phyloP scores from a whole-genome alignment of 176 grass and related monocot species.

The Rhipidocladum racemiflorum region DNA sequence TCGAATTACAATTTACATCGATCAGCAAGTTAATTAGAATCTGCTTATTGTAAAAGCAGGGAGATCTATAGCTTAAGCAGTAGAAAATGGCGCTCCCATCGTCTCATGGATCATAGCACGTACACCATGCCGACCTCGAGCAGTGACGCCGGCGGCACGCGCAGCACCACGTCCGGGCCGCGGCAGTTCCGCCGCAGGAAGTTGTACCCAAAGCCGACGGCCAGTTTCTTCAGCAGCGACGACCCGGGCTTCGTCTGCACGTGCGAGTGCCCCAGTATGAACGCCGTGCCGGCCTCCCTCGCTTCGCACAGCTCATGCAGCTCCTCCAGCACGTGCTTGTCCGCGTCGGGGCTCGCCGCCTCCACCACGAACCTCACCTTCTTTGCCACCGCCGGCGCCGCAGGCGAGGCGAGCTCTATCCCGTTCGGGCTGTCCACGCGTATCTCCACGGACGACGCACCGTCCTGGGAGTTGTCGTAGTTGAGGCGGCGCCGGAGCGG shows the following conservation, averaged over 20 bases:
- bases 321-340: constrained; percentile 59
- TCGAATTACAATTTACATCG: background rate
- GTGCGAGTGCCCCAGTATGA: constrained; percentile 92
- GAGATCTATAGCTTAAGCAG: background rate
- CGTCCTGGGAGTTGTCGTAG: constrained; percentile 25
- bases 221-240: constrained; percentile 71
- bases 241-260: constrained; percentile 78
- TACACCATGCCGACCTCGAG: constrained; percentile 99
- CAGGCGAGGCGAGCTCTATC: constrained; percentile 30
- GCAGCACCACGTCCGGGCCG: constrained; percentile 73
- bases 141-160: constrained; percentile 85
- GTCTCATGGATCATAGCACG: constrained; percentile 44
- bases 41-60: constrained; percentile 1
- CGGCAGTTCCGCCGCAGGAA: constrained; percentile 89
- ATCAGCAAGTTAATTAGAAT: background rate
- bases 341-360: constrained; percentile 40
- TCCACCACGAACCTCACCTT: constrained; percentile 73
- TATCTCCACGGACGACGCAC: constrained; percentile 22
- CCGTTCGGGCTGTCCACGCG: constrained; percentile 3
- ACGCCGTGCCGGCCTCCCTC: constrained; percentile 73
- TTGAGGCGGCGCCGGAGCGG: constrained; percentile 25
- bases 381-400: constrained; percentile 17
- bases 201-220: constrained; percentile 73
- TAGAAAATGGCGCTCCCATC: background rate
- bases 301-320: constrained; percentile 69